Evolutionary conservation across 148 eudicot species (phyloP).

Genomic region (Agrostemma githago): DNA sequence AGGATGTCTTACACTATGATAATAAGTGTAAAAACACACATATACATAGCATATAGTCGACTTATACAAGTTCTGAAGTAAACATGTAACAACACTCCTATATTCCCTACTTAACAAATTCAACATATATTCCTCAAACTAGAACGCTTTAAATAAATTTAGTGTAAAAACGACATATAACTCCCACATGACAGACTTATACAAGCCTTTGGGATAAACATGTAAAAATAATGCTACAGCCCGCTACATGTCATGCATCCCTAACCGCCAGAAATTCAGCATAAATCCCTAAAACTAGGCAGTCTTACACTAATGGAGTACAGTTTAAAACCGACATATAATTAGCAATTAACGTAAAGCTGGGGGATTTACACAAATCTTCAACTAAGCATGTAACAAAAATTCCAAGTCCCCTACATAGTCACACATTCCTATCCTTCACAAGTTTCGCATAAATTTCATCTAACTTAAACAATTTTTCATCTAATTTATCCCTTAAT

Average conservation of each 20-base stretch:
- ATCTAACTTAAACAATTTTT: too few species aligned
- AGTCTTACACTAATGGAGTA: too few species aligned
- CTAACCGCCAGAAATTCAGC: not conserved
- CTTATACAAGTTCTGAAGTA: not conserved
- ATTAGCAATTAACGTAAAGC: too few species aligned
- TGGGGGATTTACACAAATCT: too few species aligned
- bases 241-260: not conserved
- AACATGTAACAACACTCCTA: not conserved
- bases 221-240: not conserved
- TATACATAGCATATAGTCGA: not conserved
- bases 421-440: too few species aligned
- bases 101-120: too few species aligned
- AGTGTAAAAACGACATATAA: not conserved
- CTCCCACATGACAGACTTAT: not conserved
- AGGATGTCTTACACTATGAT: not conserved
- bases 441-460: too few species aligned
- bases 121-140: not conserved
- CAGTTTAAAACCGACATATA: too few species aligned
- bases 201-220: not conserved
- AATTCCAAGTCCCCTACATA: too few species aligned
- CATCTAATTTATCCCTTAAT: too few species aligned
- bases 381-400: too few species aligned
- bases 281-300: too few species aligned
- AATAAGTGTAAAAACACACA: not conserved
- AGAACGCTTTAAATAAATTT: not conserved